Conservation (phyloP, 352 stramenopile genomes). For the Globisporangium acanthophoron region DNA sequence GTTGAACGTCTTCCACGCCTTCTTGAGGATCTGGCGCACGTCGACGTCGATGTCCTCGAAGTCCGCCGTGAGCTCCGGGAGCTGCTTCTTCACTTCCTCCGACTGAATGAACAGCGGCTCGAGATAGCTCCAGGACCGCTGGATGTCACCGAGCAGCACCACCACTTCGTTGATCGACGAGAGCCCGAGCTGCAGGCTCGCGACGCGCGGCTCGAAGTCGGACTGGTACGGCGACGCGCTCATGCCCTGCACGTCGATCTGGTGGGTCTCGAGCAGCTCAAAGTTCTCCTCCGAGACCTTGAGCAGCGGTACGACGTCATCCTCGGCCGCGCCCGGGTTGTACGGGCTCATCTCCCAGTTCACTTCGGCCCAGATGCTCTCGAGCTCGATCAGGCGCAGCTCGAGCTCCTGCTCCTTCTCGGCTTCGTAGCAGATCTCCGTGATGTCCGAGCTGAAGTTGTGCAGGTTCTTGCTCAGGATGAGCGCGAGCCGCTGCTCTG, state of each 20-base stretch:
- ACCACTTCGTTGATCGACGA: constrained; percentile 92
- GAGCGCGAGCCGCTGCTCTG: constrained; percentile 85
- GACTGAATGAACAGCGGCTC: constrained; percentile 95
- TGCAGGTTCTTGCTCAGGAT: constrained; percentile 93
- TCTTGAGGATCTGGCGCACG: constrained; percentile 84
- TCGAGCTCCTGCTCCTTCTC: constrained; percentile 97
- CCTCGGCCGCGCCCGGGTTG: constrained; percentile 57
- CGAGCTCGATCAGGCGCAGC: constrained; percentile 86
- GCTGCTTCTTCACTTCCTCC: constrained; percentile 95
- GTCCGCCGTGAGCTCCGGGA: constrained; percentile 90
- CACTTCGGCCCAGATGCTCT: constrained; percentile 89
- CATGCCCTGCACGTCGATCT: constrained; percentile 96
- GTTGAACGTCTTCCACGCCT: constrained; percentile 86
- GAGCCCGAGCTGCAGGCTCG: constrained; percentile 82
- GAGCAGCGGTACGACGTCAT: constrained; percentile 86
- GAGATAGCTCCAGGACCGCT: constrained; percentile 95
- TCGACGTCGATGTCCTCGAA: constrained; percentile 94
- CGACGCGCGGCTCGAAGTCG: constrained; percentile 92
- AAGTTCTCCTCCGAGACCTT: constrained; percentile 96
- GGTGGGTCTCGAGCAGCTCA: constrained; percentile 94
- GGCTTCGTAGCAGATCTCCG: constrained; percentile 95
- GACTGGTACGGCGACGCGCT: constrained; percentile 92
- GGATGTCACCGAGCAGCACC: constrained; percentile 92
- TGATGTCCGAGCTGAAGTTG: constrained; percentile 93
- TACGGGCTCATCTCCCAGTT: constrained; percentile 93